Evolutionary conservation across 345 rosid species (phyloP).

Genomic region (Stellera chamaejasme): DNA sequence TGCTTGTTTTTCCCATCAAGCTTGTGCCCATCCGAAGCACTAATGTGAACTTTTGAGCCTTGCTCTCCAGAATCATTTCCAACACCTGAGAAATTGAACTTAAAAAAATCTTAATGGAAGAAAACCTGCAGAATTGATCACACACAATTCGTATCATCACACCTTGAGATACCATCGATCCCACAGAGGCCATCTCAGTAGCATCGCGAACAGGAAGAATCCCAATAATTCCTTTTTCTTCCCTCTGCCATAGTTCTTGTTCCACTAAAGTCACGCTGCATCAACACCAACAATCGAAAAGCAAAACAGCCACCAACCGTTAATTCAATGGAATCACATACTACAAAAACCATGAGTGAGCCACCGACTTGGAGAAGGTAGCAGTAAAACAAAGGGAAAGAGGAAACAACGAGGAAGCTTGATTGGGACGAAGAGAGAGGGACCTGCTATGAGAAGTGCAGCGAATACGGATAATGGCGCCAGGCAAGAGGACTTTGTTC

Average conservation of each 20-base stretch:
- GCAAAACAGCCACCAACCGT: constrained; percentile 5
- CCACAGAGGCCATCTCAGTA: constrained; percentile 44
- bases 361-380: too few species aligned
- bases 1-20: constrained; percentile 71
- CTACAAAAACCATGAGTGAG: not conserved
- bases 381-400: constrained; percentile 9
- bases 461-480: constrained; percentile 98
- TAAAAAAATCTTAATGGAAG: not conserved
- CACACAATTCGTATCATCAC: not conserved
- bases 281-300: constrained; percentile 4
- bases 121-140: not conserved
- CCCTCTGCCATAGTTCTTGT: constrained; percentile 99
- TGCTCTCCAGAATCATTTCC: constrained; percentile 68
- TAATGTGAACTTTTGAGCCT: constrained; percentile 45
- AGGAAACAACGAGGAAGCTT: not conserved
- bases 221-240: constrained; percentile 92
- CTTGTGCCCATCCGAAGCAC: constrained; percentile 61
- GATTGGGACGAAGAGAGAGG: not conserved
- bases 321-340: not conserved
- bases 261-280: constrained; percentile 91
- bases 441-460: constrained; percentile 97
- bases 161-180: constrained; percentile 53
- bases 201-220: constrained; percentile 92
- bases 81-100: constrained; percentile 27
- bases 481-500: constrained; percentile 95